Evolutionary conservation across 2,329 filamentous ascomycete genomes (phyloP).

Genomic region (Phialophora tarda): DNA sequence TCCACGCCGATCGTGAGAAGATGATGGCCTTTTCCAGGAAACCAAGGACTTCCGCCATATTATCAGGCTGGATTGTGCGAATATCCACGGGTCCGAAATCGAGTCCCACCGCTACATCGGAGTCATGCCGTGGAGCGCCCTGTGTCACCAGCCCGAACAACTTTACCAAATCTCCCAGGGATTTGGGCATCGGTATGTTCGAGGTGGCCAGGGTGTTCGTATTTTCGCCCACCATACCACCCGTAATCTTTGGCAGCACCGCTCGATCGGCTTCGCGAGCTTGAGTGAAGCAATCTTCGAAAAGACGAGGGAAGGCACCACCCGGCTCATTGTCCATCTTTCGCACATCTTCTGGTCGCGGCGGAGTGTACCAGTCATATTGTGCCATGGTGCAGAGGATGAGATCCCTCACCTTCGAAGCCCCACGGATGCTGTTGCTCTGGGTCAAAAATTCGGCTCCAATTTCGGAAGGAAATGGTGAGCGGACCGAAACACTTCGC

Average conservation of each 20-base stretch:
- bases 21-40: background rate
- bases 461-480: background rate
- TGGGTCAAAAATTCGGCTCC: background rate
- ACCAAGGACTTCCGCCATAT: background rate
- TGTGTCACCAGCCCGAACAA: background rate
- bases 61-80: background rate
- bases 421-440: conserved; percentile 3
- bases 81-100: background rate
- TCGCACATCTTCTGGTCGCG: background rate
- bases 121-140: background rate
- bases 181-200: background rate
- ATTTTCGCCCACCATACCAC: background rate
- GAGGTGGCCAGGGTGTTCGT: background rate
- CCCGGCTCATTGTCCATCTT: background rate
- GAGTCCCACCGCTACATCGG: background rate
- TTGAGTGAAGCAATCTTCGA: conserved; percentile 1
- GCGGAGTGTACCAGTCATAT: conserved; percentile 11
- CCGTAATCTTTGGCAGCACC: background rate
- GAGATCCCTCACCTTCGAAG: conserved; percentile 15
- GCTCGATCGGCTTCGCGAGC: background rate
- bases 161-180: conserved; percentile 1
- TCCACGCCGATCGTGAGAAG: background rate
- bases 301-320: background rate
- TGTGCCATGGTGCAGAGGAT: conserved; percentile 15
- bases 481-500: background rate